Base-by-base conservation (phyloP, 306 rosid species). In the Dalbergia oliveri region DNA sequence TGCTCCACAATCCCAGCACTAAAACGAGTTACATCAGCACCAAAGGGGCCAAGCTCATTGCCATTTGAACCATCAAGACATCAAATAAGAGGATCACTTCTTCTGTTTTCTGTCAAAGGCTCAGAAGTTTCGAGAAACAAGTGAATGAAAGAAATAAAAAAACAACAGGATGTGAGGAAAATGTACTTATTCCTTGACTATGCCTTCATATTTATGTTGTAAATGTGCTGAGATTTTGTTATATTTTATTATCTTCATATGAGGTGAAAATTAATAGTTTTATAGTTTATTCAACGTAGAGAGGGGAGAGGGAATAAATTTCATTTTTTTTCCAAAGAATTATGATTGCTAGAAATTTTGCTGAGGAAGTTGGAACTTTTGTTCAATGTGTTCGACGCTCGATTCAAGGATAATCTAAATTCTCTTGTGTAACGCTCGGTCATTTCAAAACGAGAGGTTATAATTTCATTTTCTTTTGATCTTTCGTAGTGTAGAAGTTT, bases 101-200 rank as follows among this genome's bases (percentile, higher is more conserved):
- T 14, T 83, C 93, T 61, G 83, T 84, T 69, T 80, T 90, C n/a
- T 92, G 91, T 83, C 96, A 89, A 80, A 89, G 94, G 88, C 91
- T 92, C 75, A 90, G 79, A 88, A 54, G 85, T 80, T 85, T 91
- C 83, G 97, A 88, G 84, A 94, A 82, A 84, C 89, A 89, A 82
- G 90, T 90, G 44, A 92, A 90, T 77, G 91, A 96, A 78, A 88
- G 90, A 82, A 94, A 89, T 88, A 87, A 79, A 53, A 8, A 78
- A 88, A 82, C 87, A 89, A 90, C 78, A 91, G 83, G 35, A 21
- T 12, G 84, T 86, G 87, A 89, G 69, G 33, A 60, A 14, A 64
- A 35, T 37, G 11, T 70, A 35, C 21, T 15, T 8, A 44, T 79
- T 69, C 19, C 60, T 80, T 34, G 54, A 11, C 43, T 56, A 57